Base-by-base conservation (phyloP, 495 filamentous ascomycete genomes). In the Xylaria curta region DNA sequence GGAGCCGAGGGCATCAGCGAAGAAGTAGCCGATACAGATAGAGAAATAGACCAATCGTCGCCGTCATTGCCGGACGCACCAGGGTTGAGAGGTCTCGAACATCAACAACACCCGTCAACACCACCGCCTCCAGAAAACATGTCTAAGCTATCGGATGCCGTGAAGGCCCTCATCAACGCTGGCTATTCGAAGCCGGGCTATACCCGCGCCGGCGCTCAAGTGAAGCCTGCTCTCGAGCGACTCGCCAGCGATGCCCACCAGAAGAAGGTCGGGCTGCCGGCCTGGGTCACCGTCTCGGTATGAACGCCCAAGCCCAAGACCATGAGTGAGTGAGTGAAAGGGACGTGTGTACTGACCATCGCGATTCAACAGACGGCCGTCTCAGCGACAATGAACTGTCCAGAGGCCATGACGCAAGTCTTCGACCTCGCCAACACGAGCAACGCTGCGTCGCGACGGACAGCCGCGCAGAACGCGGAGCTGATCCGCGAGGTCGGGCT, bases 401-500 rank as follows among this genome's bases (percentile, higher is more conserved):
- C 90, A 8, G 89, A 90, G 54, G 89, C 89, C 38, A 83, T 92
- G 67, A 78, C 85, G 1, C 72, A 75, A 2, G 72, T 78, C 71
- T 78, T 74, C 74, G 51, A 76, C 67, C 73, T 79, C 0, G 77
- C 77, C 4, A 79, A 78, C 73, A 46, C 72, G 2, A 63, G 47
- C n/a, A 49, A 26, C 28, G 28, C 38, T 1, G 24, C n/a, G 13
- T 19, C 51, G 7, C 76, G 77, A 38, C 84, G 91, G 54, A 80
- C 82, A 26, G 77, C 83, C 28, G 81, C 90, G n/a, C 81, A 84
- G 49, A 86, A 87, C 8, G 92, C 91, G 58, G 92, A 94, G 78
- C 80, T 93, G 24, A 93, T 95, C 85, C 89, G 92, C 74, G 92
- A 94, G 75, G 86, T 93, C 74, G 92, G 91, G 3, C 85, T 95